Evolutionary conservation across 1,139 yeast genomes (phyloP).

Genomic region (Arxiozyma bovina): DNA sequence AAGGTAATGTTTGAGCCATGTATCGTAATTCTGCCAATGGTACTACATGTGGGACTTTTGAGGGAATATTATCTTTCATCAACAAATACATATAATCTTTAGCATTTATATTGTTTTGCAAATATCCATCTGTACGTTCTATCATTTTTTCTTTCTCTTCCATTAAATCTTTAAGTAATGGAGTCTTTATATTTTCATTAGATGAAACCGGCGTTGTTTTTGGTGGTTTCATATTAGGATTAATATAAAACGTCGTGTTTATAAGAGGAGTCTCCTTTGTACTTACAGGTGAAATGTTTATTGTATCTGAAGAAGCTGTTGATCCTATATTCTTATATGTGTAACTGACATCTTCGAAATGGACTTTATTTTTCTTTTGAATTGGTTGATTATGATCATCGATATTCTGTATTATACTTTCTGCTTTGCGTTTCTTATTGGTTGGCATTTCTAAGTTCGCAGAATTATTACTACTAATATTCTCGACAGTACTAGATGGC

Average conservation of each 20-base stretch:
- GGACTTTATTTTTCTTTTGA: slow-evolving; percentile 3
- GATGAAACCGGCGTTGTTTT: slow-evolving; percentile 16
- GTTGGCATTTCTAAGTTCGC: background rate
- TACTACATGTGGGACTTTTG: slow-evolving; percentile 44
- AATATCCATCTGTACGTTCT: slow-evolving; percentile 14
- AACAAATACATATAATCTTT: slow-evolving; percentile 36
- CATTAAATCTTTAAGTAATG: slow-evolving; percentile 6
- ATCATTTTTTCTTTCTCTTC: background rate
- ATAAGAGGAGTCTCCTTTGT: background rate
- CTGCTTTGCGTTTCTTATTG: background rate
- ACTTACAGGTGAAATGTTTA: background rate
- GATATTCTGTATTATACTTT: background rate
- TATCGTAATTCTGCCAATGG: slow-evolving; percentile 82
- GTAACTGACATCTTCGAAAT: slow-evolving; percentile 3
- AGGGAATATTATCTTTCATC: slow-evolving; percentile 41
- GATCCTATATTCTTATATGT: background rate
- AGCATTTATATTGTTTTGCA: slow-evolving; percentile 23
- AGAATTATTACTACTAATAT: background rate
- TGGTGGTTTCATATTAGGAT: slow-evolving; percentile 10
- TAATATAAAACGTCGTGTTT: background rate
- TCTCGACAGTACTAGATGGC: background rate
- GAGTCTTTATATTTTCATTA: slow-evolving; percentile 6
- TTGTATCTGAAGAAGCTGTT: background rate
- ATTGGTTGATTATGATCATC: background rate
- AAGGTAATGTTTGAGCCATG: slow-evolving; percentile 78